Evolutionary conservation across 345 rosid species (phyloP).

Genomic region (Brassica carinata): DNA sequence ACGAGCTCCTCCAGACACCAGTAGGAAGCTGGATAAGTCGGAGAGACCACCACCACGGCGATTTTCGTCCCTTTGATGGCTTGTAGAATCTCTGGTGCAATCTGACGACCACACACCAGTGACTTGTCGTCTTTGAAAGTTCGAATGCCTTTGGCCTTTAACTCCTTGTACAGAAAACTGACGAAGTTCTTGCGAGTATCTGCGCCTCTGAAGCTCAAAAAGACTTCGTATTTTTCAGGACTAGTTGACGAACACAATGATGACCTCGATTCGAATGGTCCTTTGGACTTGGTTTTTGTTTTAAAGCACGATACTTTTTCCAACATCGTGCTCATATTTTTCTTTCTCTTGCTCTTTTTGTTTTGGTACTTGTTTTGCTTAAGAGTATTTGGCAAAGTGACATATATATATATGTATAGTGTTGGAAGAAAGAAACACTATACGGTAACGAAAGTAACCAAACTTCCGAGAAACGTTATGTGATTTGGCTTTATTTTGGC

Average conservation of each 20-base stretch:
- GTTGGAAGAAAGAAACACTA: not conserved
- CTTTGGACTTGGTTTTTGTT: not conserved
- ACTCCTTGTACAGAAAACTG: conserved; percentile 30
- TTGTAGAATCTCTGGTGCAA: conserved; percentile 30
- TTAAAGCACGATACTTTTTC: not conserved
- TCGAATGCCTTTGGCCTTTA: conserved; percentile 14
- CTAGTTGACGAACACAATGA: conserved; percentile 16
- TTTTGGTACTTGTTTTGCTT: not conserved
- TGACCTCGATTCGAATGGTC: not conserved
- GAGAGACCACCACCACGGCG: conserved; percentile 41
- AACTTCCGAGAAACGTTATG: no score
- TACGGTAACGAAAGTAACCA: no score
- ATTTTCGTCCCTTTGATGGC: conserved; percentile 34
- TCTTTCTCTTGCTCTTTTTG: no score
- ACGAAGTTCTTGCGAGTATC: conserved; percentile 39
- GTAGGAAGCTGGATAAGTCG: conserved; percentile 15
- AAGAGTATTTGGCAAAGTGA: not conserved
- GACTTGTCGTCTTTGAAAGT: conserved; percentile 36
- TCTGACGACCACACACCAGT: conserved; percentile 23
- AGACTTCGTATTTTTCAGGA: conserved; percentile 24
- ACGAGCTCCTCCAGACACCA: conserved; percentile 40
- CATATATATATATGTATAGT: no score
- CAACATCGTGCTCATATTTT: not conserved
- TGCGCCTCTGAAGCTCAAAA: conserved; percentile 41
- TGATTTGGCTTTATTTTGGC: no score